Base-by-base conservation (phyloP, 208 protist species). In the Acanthamoeba polyphaga region DNA sequence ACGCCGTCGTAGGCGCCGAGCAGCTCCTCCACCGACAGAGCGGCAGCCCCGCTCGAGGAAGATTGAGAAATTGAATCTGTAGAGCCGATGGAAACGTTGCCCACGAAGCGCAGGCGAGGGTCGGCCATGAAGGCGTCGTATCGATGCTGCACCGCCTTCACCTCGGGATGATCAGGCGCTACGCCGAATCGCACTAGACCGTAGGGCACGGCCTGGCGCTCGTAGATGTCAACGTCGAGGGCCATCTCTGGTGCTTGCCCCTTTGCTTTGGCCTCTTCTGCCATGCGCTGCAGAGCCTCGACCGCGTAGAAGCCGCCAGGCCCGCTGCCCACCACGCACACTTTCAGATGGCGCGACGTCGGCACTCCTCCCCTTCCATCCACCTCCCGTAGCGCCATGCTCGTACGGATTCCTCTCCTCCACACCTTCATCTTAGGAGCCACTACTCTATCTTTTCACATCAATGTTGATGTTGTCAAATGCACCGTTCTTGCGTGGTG, bases 171-270 rank as follows among this genome's bases (percentile, higher is more conserved):
- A 95, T 99, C 99, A 1, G 99, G 99, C 9, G 99, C 98, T 19
- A 99, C 99, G 58, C 99, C 99, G 97, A 99, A 99, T 85, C 99
- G 98, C 64, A 98, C 99, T 19, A 99, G 96, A n/a, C 99, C 99
- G 93, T 98, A 99, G 0, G 99, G 99, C 68, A 99, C 98, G 0
- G 99, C 99, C 49, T 99, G 96, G 12, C 98, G 95, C 95, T 99
- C 99, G 88, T 98, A 98, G 17, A 99, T 97, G 93, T 97, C 95
- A 7, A 98, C 90, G 8, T n/a, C 46, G 24, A 80, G 17, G n/a
- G 29, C 29, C 6, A 49, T 80, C 34, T 34, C 34, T 62, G 34
- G 82, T 64, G 82, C 32, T 17, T 22, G 22, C 24, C n/a, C 24
- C 43, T 34, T 90, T 70, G 74, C 53, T 22, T n/a, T 29, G 70